Percentiles rank a stretch among this genome's conserved stretches.
phyloP scores from a whole-genome alignment of 2,329 filamentous ascomycete species.

The Tympanopsis confertula region DNA sequence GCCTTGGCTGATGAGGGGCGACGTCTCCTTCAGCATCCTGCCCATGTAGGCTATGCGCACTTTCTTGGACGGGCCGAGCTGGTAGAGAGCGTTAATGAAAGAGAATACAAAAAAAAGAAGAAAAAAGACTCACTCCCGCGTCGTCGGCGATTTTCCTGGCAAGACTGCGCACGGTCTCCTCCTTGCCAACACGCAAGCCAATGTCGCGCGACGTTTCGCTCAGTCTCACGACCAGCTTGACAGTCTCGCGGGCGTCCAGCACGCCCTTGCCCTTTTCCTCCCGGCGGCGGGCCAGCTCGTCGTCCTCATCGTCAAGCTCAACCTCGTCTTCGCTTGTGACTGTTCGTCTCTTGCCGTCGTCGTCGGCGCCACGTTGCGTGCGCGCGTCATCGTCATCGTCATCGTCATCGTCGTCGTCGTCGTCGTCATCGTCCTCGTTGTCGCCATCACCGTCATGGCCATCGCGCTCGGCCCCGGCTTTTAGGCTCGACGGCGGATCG shows the following conservation, averaged over 20 bases:
- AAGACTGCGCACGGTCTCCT: constrained; percentile 54
- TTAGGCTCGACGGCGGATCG: constrained; percentile 47
- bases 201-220: constrained; percentile 60
- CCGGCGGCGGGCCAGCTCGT: constrained; percentile 25
- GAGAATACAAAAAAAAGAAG: not conserved
- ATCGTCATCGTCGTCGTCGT: constrained; percentile 5
- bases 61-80: constrained; percentile 46
- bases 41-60: constrained; percentile 72
- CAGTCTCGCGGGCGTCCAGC: constrained; percentile 37
- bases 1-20: constrained; percentile 55
- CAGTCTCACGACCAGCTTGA: constrained; percentile 48
- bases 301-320: constrained; percentile 12
- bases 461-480: constrained; percentile 8
- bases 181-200: constrained; percentile 39
- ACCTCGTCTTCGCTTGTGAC: constrained; percentile 12
- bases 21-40: constrained; percentile 61
- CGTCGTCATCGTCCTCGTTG: constrained; percentile 8
- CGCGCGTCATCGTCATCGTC: constrained; percentile 10
- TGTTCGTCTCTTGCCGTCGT: constrained; percentile 13
- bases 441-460: constrained; percentile 6
- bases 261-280: constrained; percentile 50
- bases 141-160: constrained; percentile 51
- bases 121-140: constrained; percentile 40
- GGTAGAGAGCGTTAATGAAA: constrained; percentile 2
- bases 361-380: constrained; percentile 4